These are phyloP conservation scores for Chenopodium berlandieri DNA, from an alignment of 148 eudicot species.

Conservation along the genomic window DNA sequence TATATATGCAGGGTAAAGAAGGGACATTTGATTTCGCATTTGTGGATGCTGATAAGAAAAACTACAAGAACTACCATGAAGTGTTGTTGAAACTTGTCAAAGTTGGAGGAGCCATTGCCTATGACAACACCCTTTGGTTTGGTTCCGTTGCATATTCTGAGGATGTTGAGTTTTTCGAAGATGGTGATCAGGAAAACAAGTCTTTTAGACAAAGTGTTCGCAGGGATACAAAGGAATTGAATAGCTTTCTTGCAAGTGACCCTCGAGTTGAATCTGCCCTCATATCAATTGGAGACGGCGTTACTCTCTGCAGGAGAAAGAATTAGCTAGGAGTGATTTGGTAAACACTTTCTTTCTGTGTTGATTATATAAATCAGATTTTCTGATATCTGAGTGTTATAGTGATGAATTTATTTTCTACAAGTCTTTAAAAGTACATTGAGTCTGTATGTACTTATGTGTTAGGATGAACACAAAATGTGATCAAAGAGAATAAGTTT, in stretches of 20 bases:
- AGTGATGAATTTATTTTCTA: not conserved
- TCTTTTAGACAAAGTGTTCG: not conserved
- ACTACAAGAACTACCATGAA: conserved; percentile 28
- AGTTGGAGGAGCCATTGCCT: conserved; percentile 32
- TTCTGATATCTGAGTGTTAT: not conserved
- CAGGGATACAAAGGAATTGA: conserved; percentile 20
- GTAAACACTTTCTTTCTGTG: not conserved
- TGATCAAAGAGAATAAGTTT: no score
- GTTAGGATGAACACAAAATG: no score
- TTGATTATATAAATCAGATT: not conserved
- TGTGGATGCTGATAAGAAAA: conserved; percentile 31
- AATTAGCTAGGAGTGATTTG: not conserved
- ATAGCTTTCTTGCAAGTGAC: conserved; percentile 35
- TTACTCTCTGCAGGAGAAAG: conserved; percentile 48
- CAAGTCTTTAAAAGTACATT: no score
- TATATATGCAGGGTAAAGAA: conserved; percentile 24
- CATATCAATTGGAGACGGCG: conserved; percentile 49
- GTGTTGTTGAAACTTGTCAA: conserved; percentile 26
- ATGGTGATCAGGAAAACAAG: not conserved
- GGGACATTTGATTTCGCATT: conserved; percentile 32
- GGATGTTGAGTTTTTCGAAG: conserved; percentile 21
- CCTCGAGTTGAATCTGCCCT: conserved; percentile 37
- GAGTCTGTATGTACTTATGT: no score
- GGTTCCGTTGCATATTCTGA: conserved; percentile 44
- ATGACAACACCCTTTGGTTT: conserved; percentile 53